A percentile compares a stretch with the other conserved stretches of the same genome.
These are phyloP conservation scores for Cucurbita pepo DNA, from an alignment of 306 rosid species.

Conservation along the genomic window DNA sequence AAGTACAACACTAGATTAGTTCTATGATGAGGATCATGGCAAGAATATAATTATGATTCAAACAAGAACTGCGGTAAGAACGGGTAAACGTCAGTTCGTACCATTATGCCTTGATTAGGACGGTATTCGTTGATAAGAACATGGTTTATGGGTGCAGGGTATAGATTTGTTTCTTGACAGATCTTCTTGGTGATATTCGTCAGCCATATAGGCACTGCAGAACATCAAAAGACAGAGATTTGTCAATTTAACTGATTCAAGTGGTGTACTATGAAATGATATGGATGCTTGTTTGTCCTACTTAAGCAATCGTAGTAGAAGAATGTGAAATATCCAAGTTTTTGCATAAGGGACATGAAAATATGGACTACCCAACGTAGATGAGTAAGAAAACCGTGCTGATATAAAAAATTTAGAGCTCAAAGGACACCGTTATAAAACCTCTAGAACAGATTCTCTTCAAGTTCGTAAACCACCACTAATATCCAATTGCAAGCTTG, in stretches of 20 bases:
- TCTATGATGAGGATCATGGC: not conserved
- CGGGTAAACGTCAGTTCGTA: slow-evolving; percentile 8
- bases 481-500: not conserved
- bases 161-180: slow-evolving; percentile 37
- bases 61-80: not conserved
- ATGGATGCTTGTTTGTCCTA: not conserved
- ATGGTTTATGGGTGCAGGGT: slow-evolving; percentile 67
- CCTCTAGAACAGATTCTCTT: not conserved
- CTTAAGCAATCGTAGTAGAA: not conserved
- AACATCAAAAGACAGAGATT: not conserved
- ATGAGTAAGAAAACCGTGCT: not conserved
- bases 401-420: not conserved
- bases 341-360: not conserved
- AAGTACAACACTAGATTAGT: not conserved
- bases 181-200: slow-evolving; percentile 49
- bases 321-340: not conserved
- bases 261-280: not conserved
- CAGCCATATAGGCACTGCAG: slow-evolving; percentile 77
- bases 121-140: slow-evolving; percentile 86
- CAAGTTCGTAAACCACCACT: not conserved
- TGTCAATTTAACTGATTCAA: not conserved
- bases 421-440: not conserved
- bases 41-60: not conserved
- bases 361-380: not conserved
- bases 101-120: slow-evolving; percentile 89